Evolutionary conservation across 2,329 filamentous ascomycete genomes (phyloP), one percentile per base, ranked within the genome.

Genomic region (Neodidymelliopsis sp.): DNA sequence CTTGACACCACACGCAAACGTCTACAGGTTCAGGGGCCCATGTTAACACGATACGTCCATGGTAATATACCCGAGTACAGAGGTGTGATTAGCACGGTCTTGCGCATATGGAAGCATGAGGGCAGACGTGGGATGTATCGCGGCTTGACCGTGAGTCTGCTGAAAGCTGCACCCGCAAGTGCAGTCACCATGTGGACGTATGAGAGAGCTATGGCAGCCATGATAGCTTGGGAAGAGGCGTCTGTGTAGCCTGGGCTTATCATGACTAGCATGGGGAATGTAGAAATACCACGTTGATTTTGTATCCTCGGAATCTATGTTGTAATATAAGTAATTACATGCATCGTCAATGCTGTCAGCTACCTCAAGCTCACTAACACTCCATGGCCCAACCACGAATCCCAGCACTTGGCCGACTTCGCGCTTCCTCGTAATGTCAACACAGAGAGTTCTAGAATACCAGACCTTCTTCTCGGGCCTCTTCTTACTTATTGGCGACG

Each of bases 171-270:
- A 16, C 94, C 94, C n/a, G 86, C 90, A 20, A 94, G 90, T 71
- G 91, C 92, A 6, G 84, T 96, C 23, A 97, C 92, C 0, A 90
- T 97, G 80, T 97, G 91, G 91, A 95, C 90, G 2, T 97, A 96
- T 73, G 92, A 96, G 76, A 79, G 87, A 65, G 83, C 83, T 13
- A 76, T 97, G 75, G 81, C 78, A 39, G 59, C 84, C 16, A 76
- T 93, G 54, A 73, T 76, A 27, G 56, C 57, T 4, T 60, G 65
- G 37, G 67, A 71, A 2, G 53, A 63, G 27, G 42, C 44, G 37
- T 34, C 35, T 45, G 29, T 43, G 28, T 55, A 18, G 10, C n/a
- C n/a, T n/a, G 18, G 27, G n/a, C 27, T 3, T 2, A 11, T n/a
- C 19, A 1, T 28, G 11, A 6, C 12, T 27, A 27, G 35, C 35